Conservation (phyloP, 306 rosid genomes). For the Quercus agrifolia region DNA sequence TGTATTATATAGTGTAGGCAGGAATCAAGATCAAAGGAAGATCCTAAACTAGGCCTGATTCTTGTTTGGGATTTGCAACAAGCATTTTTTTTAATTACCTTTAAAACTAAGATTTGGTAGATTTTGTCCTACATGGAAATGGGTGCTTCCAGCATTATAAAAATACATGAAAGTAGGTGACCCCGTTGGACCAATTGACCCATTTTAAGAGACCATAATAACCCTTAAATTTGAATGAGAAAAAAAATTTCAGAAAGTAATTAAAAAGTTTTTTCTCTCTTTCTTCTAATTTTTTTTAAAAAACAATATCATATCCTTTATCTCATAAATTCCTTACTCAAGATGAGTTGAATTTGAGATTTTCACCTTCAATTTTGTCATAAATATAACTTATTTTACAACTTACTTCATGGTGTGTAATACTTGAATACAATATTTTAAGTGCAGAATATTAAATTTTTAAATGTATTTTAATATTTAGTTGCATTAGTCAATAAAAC, state of each 20-base stretch:
- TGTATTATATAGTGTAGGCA: neutral
- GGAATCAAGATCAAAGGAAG: constrained; percentile 27
- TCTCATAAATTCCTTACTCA: too few relatives aligned
- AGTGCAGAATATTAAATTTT: too few relatives aligned
- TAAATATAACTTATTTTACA: too few relatives aligned
- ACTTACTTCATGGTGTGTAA: too few relatives aligned
- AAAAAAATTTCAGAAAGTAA: too few relatives aligned
- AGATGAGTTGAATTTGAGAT: too few relatives aligned
- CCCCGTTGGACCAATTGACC: neutral
- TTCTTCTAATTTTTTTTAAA: neutral
- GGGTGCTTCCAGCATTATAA: neutral
- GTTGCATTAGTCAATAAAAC: too few relatives aligned
- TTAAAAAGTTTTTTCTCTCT: neutral
- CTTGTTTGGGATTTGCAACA: constrained; percentile 34
- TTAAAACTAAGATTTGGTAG: constrained; percentile 29
- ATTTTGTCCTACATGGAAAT: constrained; percentile 44
- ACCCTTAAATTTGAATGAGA: neutral
- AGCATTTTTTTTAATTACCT: constrained; percentile 16
- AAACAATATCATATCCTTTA: too few relatives aligned
- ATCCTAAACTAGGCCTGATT: constrained; percentile 22
- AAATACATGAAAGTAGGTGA: constrained; percentile 20
- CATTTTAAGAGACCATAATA: neutral
- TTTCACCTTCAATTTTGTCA: too few relatives aligned
- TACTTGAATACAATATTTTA: too few relatives aligned
- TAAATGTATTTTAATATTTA: too few relatives aligned